These are phyloP conservation scores for Colletotrichum magnum DNA, from an alignment of 2,329 filamentous ascomycete genomes.

Conservation along the genomic window DNA sequence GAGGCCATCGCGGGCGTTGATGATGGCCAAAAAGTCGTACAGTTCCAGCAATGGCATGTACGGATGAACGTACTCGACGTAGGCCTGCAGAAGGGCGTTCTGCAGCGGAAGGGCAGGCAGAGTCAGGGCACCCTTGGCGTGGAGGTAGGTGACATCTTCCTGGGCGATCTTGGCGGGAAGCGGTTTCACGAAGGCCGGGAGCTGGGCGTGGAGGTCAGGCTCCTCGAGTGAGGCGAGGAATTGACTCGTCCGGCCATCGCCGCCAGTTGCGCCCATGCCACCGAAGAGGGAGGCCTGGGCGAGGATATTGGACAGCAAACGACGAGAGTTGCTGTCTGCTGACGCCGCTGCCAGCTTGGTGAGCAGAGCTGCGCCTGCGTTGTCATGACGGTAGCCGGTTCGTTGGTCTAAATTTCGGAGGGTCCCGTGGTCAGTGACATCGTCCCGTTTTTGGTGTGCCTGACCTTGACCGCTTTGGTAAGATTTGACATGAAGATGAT, in stretches of 20 bases:
- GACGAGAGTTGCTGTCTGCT: constrained; percentile 41
- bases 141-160: constrained; percentile 87
- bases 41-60: constrained; percentile 92
- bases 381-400: constrained; percentile 53
- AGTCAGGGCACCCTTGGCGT: constrained; percentile 85
- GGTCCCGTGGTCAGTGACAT: constrained; percentile 51
- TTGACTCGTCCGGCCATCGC: constrained; percentile 56
- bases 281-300: constrained; percentile 50
- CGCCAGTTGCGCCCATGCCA: constrained; percentile 37
- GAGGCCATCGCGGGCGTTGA: constrained; percentile 77
- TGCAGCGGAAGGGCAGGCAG: constrained; percentile 80
- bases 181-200: constrained; percentile 82
- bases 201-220: constrained; percentile 61
- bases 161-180: constrained; percentile 81
- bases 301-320: constrained; percentile 41
- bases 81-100: constrained; percentile 85
- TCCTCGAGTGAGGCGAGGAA: constrained; percentile 64
- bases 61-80: constrained; percentile 91
- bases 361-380: constrained; percentile 43
- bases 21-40: constrained; percentile 70
- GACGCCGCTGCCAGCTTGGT: constrained; percentile 46
- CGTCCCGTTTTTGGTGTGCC: constrained; percentile 2
- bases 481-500: constrained; percentile 25
- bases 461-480: constrained; percentile 5
- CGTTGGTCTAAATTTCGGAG: constrained; percentile 51